Evolutionary conservation across 2,329 filamentous ascomycete genomes (phyloP), one percentile per base, ranked within the genome.

Genomic region (Fusarium sp.): DNA sequence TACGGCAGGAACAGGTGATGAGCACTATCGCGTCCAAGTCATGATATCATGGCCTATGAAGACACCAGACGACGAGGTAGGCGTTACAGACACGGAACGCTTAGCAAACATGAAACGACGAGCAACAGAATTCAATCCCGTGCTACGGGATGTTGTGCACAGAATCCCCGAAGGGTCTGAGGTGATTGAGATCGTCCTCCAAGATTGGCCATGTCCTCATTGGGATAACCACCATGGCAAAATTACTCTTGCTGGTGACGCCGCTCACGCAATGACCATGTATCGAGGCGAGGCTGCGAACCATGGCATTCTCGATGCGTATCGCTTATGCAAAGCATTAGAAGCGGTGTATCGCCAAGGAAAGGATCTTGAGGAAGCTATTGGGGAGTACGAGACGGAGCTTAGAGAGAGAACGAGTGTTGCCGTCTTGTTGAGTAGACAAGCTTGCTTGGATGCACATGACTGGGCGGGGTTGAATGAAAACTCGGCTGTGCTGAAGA

Each of bases 191-290:
- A 79, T 84, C 5, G 79, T 80, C 5, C 68, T 83, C 4, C 79
- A 80, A 42, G 84, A 85, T 71, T 81, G 83, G 69, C 83, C 82
- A 0, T 80, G 78, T 29, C 79, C 78, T 2, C 75, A 79, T 8
- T 88, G 86, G 85, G 80, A 85, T 67, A 85, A 85, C 57, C 77
- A 74, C 14, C 76, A 79, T 45, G 87, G 87, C 5, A 80, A 82
- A 1, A 84, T 87, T 4, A 87, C 87, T 2, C 78, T 90, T 1
- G 81, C 85, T 5, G 88, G 89, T 5, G 89, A 90, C 75, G 85
- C 88, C 2, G 88, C 88, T 0, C 88, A 90, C 77, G 85, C 88
- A n/a, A 90, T 90, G 88, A 88, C 87, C 33, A 89, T 89, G 87
- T 89, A 81, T 62, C 80, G 83, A 18, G 83, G 83, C 29, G 83